Conservation (phyloP, 257 asterid species). For the Jacaranda mimosifolia region DNA sequence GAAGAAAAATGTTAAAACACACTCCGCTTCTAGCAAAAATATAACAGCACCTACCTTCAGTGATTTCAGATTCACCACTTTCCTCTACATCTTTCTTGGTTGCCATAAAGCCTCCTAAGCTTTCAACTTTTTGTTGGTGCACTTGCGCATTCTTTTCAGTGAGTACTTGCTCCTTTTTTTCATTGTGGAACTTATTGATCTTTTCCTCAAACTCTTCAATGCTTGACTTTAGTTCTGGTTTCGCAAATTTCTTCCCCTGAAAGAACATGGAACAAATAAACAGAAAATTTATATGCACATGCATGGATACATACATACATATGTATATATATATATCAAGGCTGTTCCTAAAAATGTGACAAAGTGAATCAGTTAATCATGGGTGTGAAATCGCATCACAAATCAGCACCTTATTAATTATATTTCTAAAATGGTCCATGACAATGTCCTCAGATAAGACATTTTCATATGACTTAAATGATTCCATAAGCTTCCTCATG, state of each 20-base stretch:
- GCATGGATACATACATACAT: too few relatives aligned
- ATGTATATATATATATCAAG: background rate
- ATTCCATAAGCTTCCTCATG: slow-evolving; percentile 84
- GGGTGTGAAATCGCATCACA: slow-evolving; percentile 7
- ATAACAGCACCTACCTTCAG: slow-evolving; percentile 65
- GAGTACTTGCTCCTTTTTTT: slow-evolving; percentile 83
- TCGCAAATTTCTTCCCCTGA: slow-evolving; percentile 89
- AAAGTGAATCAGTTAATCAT: background rate
- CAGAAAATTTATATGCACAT: background rate
- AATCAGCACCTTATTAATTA: slow-evolving; percentile 76
- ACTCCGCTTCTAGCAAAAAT: background rate
- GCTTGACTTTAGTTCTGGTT: slow-evolving; percentile 83
- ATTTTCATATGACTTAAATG: slow-evolving; percentile 82
- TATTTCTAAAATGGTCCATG: slow-evolving; percentile 83
- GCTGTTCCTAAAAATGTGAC: background rate
- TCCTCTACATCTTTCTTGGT: slow-evolving; percentile 57
- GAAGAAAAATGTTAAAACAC: too few relatives aligned
- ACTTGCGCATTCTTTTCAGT: slow-evolving; percentile 84
- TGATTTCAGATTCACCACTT: slow-evolving; percentile 66
- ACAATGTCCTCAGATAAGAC: slow-evolving; percentile 80
- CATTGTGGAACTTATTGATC: slow-evolving; percentile 72
- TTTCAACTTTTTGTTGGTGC: slow-evolving; percentile 70
- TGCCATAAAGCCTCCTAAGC: slow-evolving; percentile 48
- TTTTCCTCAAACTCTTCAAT: slow-evolving; percentile 94
- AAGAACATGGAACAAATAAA: slow-evolving; percentile 24